Evolutionary conservation across 805 yeast genomes (phyloP), one percentile per base, ranked within the genome.

Genomic region (Saccharomycopsis vini): DNA sequence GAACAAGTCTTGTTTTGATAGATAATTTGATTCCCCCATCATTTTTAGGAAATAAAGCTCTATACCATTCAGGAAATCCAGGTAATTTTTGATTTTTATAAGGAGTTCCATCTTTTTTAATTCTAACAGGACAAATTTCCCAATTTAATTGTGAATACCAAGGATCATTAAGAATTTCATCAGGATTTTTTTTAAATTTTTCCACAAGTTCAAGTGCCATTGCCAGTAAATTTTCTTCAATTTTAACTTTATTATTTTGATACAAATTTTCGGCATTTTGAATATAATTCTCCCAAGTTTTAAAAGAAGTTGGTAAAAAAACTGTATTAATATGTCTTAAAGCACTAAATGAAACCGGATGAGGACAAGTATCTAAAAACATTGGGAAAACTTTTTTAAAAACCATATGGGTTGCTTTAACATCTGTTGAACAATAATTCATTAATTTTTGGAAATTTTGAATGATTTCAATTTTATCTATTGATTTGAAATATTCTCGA

Each of bases 51-150:
- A 67, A 65, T 39, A 77, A 52, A 12, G 77, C 78, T 47, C 82
- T 74, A 60, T 85, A 94, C 99, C 99, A 92, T 52, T 81, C 81
- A 0, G 99, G 99, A 54, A 71, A 86, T 0, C 96, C 97, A 0
- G 95, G 94, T 38, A 86, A 57, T 53, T 75, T 87, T 59, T 86
- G 95, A 21, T 73, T 77, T 43, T 85, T 83, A 20, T 66, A 71
- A 1, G 86, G 84, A 3, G 62, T 63, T 2, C 92, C 95, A 31
- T 73, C 68, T 56, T 86, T 86, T 12, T 80, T 84, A 34, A 77
- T 50, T 42, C 77, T 71, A 0, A 71, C 58, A 1, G 83, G 81
- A 26, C 67, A 68, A 2, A 81, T 64, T 0, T 77, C 72, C 99
- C 99, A 92, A 59, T 92, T 87, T 45, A 92, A 66, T 60, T 94